Evolutionary conservation across 306 rosid species (phyloP).

Genomic region (Erythrophleum fordii): DNA sequence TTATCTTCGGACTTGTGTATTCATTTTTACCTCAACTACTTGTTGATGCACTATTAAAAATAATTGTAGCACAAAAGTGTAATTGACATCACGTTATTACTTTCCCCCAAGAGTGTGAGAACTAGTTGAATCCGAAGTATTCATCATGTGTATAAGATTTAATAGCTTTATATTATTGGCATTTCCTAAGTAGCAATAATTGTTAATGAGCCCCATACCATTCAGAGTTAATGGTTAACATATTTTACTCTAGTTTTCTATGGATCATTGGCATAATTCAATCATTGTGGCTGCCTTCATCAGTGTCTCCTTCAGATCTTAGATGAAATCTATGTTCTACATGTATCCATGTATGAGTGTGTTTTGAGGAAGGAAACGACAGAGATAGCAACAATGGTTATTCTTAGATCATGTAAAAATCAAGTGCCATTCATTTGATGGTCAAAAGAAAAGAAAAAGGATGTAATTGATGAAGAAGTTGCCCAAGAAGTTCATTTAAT

Average conservation of each 20-base stretch:
- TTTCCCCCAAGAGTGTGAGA: too few relatives aligned
- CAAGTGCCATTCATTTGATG: background rate
- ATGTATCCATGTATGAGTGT: background rate
- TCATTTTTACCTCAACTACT: slow-evolving; percentile 21
- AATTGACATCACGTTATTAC: background rate
- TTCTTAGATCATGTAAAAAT: background rate
- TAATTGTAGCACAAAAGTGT: background rate
- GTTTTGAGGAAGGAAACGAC: background rate
- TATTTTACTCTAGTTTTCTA: too few relatives aligned
- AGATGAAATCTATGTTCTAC: background rate
- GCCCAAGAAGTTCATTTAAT: background rate
- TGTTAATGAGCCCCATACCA: background rate
- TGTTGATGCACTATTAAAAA: background rate
- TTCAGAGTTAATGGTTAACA: background rate
- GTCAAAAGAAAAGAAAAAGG: background rate
- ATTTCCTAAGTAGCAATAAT: too few relatives aligned
- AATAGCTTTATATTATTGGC: too few relatives aligned
- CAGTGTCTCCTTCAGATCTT: background rate
- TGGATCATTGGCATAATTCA: background rate
- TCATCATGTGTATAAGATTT: background rate
- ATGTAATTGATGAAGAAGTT: background rate
- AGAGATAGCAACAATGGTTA: background rate
- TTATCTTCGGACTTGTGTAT: slow-evolving; percentile 8
- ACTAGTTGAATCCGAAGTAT: too few relatives aligned
- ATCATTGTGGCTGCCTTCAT: background rate